Evolutionary conservation across 768 basidiomycete species (phyloP).

Genomic region (Astraeus odoratus): DNA sequence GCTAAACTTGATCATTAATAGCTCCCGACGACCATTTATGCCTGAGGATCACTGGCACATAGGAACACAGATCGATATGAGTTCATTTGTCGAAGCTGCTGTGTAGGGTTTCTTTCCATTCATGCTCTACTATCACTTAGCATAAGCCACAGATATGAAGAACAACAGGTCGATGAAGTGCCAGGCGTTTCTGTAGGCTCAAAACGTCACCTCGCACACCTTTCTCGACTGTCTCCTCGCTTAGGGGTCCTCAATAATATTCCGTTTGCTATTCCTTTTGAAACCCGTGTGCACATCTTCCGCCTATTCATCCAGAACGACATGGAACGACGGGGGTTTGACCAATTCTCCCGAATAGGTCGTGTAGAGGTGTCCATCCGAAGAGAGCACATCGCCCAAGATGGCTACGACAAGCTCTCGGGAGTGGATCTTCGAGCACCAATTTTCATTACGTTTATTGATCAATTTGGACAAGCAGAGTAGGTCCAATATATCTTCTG

Average conservation of each 20-base stretch:
- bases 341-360: constrained; percentile 11
- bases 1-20: constrained; percentile 24
- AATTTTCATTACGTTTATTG: constrained; percentile 86
- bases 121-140: not conserved
- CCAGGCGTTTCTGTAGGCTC: constrained; percentile 31
- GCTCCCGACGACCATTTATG: constrained; percentile 80
- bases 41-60: constrained; percentile 83
- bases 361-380: constrained; percentile 32
- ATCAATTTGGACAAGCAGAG: constrained; percentile 84
- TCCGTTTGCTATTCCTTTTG: constrained; percentile 92
- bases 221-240: constrained; percentile 57
- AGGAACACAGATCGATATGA: constrained; percentile 49
- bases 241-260: constrained; percentile 92
- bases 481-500: constrained; percentile 31
- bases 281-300: constrained; percentile 85
- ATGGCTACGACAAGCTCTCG: constrained; percentile 80
- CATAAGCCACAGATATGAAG: constrained; percentile 50
- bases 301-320: constrained; percentile 75
- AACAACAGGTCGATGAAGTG: constrained; percentile 40
- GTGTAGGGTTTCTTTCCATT: constrained; percentile 40
- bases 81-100: constrained; percentile 80
- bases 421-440: constrained; percentile 76
- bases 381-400: constrained; percentile 76
- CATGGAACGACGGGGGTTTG: constrained; percentile 18
- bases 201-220: constrained; percentile 64